phyloP scores from a whole-genome alignment of 2,329 filamentous ascomycete genomes.

The Verticillium nonalfalfae region DNA sequence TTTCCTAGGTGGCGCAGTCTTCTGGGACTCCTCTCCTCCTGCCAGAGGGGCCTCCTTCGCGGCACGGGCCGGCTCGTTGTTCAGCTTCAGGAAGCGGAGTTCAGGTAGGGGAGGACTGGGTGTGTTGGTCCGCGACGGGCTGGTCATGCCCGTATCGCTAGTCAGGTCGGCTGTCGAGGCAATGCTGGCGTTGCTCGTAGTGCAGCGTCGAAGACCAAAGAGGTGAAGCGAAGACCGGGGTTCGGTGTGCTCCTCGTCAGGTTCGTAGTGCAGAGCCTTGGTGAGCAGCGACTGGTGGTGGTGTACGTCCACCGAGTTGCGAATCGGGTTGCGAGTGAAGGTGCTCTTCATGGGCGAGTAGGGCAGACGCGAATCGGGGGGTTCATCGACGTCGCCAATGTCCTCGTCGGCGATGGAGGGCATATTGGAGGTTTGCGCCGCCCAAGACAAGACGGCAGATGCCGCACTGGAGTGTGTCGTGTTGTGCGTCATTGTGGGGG shows the following conservation, averaged over 20 bases:
- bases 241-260: constrained; percentile 47
- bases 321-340: constrained; percentile 42
- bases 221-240: constrained; percentile 26
- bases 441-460: constrained; percentile 39
- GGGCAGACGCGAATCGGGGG: constrained; percentile 56
- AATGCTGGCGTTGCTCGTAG: constrained; percentile 73
- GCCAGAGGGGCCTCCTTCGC: constrained; percentile 49
- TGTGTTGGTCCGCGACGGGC: constrained; percentile 78
- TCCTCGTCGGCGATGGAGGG: constrained; percentile 50
- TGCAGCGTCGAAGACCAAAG: constrained; percentile 51
- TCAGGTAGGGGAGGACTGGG: constrained; percentile 79
- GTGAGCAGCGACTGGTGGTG: constrained; percentile 80
- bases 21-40: constrained; percentile 43
- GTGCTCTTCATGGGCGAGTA: constrained; percentile 21
- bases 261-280: constrained; percentile 66
- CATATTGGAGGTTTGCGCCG: constrained; percentile 34
- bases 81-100: constrained; percentile 37
- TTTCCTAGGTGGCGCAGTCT: constrained; percentile 48
- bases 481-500: constrained; percentile 27
- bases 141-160: constrained; percentile 89
- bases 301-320: constrained; percentile 35
- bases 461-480: constrained; percentile 27
- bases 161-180: constrained; percentile 86
- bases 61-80: constrained; percentile 16
- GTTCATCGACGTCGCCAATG: constrained; percentile 76